phyloP scores from a whole-genome alignment of 768 basidiomycete species.

The Naematelia aurantialba region DNA sequence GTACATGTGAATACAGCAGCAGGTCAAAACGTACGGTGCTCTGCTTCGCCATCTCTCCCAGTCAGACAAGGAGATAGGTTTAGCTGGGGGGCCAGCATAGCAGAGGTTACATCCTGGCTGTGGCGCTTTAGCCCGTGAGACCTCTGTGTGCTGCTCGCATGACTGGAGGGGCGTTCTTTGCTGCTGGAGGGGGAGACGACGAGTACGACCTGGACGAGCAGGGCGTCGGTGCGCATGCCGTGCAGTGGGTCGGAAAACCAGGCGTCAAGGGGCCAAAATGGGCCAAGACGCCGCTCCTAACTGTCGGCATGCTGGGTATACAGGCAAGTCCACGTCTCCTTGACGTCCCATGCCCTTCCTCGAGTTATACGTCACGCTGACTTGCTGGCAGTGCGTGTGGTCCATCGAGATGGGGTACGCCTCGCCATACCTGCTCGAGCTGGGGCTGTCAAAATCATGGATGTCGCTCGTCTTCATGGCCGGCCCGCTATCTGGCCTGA shows the following conservation, averaged over 20 bases:
- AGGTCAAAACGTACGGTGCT: no score
- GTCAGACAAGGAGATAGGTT: neutral
- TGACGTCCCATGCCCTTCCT: neutral
- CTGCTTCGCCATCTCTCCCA: neutral
- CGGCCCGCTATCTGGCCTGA: constrained; percentile 80
- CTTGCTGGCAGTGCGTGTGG: constrained; percentile 60
- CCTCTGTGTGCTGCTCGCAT: no score
- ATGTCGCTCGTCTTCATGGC: constrained; percentile 92
- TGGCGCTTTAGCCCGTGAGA: no score
- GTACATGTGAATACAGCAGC: neutral
- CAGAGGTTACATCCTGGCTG: no score
- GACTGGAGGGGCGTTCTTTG: constrained; percentile 40
- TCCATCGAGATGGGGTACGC: constrained; percentile 88
- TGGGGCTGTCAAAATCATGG: constrained; percentile 77
- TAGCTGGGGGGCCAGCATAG: no score
- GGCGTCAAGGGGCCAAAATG: constrained; percentile 48
- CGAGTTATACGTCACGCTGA: neutral
- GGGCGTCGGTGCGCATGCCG: constrained; percentile 45
- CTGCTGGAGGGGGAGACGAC: constrained; percentile 21
- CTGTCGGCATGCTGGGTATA: constrained; percentile 74
- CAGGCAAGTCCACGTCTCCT: constrained; percentile 55
- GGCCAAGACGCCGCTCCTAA: constrained; percentile 55
- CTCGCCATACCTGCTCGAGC: constrained; percentile 82
- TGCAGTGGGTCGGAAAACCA: constrained; percentile 49
- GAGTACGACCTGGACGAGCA: constrained; percentile 77